A percentile compares a stretch with the other conserved stretches of the same genome.
Evolutionary conservation across 1,284 basidiomycete genomes (phyloP).

Genomic region (Anthracocystis panici-leucophaei): DNA sequence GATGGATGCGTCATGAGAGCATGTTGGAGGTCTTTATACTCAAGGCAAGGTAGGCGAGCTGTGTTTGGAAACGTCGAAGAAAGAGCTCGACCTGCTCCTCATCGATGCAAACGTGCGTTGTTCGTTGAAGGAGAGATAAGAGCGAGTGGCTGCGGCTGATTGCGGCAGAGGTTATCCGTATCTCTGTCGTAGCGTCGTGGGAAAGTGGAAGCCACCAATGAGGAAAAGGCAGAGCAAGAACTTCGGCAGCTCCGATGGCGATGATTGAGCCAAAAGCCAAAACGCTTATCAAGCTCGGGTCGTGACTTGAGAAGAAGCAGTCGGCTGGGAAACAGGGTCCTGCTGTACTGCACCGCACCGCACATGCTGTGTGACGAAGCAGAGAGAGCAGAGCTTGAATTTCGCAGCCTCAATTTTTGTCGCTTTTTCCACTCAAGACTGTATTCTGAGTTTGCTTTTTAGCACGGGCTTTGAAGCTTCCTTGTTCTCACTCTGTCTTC

Average conservation of each 20-base stretch:
- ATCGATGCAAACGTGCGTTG: not conserved
- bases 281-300: slow-evolving; percentile 9
- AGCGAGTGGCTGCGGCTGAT: not conserved
- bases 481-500: not conserved
- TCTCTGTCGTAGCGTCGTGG: not conserved
- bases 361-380: not conserved
- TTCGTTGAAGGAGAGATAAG: not conserved
- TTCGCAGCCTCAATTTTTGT: too few species aligned
- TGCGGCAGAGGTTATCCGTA: not conserved
- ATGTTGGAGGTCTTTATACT: slow-evolving; percentile 1
- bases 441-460: too few species aligned
- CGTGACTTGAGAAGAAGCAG: not conserved
- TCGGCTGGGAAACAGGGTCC: slow-evolving; percentile 4
- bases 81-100: not conserved
- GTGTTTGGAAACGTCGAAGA: not conserved
- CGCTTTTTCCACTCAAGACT: too few species aligned
- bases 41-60: not conserved
- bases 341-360: not conserved
- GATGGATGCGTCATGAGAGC: slow-evolving; percentile 19
- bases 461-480: too few species aligned
- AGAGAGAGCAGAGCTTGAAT: too few species aligned
- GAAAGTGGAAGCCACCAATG: not conserved
- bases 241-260: slow-evolving; percentile 10
- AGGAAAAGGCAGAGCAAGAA: slow-evolving; percentile 10
- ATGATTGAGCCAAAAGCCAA: not conserved